Evolutionary conservation across 148 eudicot species (phyloP), one percentile per base, ranked within the genome.

Genomic region (Amaranthus cruentus): DNA sequence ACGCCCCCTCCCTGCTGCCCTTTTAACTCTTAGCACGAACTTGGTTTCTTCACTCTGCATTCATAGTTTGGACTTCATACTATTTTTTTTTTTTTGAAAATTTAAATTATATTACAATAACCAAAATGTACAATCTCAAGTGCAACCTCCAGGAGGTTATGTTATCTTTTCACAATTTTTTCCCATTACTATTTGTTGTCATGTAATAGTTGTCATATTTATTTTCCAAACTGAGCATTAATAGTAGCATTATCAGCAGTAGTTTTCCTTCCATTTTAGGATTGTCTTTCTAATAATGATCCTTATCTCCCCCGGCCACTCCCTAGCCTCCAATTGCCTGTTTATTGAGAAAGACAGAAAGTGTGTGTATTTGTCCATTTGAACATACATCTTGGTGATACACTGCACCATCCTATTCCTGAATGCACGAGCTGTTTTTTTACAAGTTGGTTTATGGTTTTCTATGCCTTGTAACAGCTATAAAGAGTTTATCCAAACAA

Each of bases 401-500:
- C 48, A 2, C 4, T 14, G 62, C 49, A 48, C 46, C 49, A 10
- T 72, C 21, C 59, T 7, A 52, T n/a, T 53, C 9, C 47, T 52
- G 21, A 13, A 64, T 55, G 62, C 62, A 7, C 4, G 9, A 8
- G 43, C 18, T 54, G 38, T 42, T 42, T 38, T 14, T 55, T 65
- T 6, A 5, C 51, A 47, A 66, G 47, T 64, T 42, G 51, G 48
- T 51, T 84, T 42, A 49, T 68, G 47, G 62, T 15, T 21, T 9
- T 67, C 18, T 63, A 15, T 73, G 57, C 68, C 74, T 80, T 61
- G 76, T 76, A 79, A 85, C 84, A 68, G 76, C 81, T 81, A 78
- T 3, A 69, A 83, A 70, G 85, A 83, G 75, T 88, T 88, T 62
- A 6, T n/a, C 15, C 85, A 79, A 43, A 80, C 90, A 62, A 79